Conservation (phyloP, 257 asterid genomes). For the Solanum acaule region DNA sequence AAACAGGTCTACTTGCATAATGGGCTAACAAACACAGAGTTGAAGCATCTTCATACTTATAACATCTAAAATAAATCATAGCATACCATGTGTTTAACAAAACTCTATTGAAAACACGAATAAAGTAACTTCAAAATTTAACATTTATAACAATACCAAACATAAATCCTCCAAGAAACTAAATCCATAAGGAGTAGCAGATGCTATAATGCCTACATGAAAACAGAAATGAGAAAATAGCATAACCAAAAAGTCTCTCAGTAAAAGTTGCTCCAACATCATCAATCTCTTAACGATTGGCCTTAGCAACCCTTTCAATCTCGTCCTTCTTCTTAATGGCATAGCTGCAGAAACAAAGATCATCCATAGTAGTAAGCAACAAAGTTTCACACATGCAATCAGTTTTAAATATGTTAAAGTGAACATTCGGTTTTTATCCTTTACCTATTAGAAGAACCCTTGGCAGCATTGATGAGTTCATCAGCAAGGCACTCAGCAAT, state of each 20-base stretch:
- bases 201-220: not conserved
- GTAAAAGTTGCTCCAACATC: not conserved
- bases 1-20: too few relatives aligned
- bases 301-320: not conserved
- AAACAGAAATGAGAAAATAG: not conserved
- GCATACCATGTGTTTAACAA: not conserved
- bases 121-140: not conserved
- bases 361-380: not conserved
- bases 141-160: constrained; percentile 24
- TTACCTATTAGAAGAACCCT: constrained; percentile 76
- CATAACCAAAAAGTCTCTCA: constrained; percentile 6
- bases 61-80: constrained; percentile 15
- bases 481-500: constrained; percentile 81
- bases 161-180: not conserved
- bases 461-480: constrained; percentile 81
- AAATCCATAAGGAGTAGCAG: not conserved
- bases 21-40: not conserved
- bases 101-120: not conserved
- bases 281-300: not conserved
- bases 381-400: too few relatives aligned
- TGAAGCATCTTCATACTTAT: not conserved
- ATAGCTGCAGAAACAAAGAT: not conserved
- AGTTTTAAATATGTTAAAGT: not conserved
- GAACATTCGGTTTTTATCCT: not conserved
- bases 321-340: not conserved